phyloP scores from a whole-genome alignment of 2,329 filamentous ascomycete species.

The Alternaria atra region DNA sequence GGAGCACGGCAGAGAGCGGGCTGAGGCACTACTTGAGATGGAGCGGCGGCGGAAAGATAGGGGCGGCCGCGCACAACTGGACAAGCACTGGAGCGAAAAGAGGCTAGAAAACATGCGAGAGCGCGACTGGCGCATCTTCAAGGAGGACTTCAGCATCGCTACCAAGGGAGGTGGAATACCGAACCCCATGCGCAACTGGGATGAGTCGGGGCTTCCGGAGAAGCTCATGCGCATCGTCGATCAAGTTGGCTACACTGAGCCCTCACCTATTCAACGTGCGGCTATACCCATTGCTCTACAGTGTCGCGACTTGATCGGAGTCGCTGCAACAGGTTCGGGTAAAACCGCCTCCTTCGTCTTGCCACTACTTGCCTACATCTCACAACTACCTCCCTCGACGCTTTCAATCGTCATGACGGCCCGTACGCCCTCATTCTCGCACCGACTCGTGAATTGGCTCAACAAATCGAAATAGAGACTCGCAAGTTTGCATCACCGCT shows the following conservation, averaged over 20 bases:
- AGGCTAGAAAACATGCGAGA: slow-evolving; percentile 91
- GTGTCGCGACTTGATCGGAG: slow-evolving; percentile 94
- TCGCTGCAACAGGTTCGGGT: slow-evolving; percentile 96
- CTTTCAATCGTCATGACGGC: slow-evolving; percentile 89
- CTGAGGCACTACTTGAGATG: slow-evolving; percentile 83
- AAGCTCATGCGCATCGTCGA: slow-evolving; percentile 82
- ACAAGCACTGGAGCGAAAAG: slow-evolving; percentile 98
- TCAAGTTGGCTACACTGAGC: slow-evolving; percentile 88
- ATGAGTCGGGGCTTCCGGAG: slow-evolving; percentile 81
- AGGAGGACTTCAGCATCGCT: slow-evolving; percentile 96
- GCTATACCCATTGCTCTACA: slow-evolving; percentile 95
- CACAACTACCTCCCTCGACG: slow-evolving; percentile 85
- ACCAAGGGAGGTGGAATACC: slow-evolving; percentile 93
- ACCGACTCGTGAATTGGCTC: slow-evolving; percentile 94
- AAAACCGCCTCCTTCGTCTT: slow-evolving; percentile 97
- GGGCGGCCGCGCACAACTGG: slow-evolving; percentile 75
- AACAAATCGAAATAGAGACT: slow-evolving; percentile 95
- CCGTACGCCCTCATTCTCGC: slow-evolving; percentile 97
- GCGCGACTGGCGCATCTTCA: slow-evolving; percentile 99
- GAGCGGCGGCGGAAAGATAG: slow-evolving; percentile 80
- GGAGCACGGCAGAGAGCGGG: slow-evolving; percentile 79
- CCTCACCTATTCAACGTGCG: slow-evolving; percentile 89
- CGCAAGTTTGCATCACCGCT: slow-evolving; percentile 90
- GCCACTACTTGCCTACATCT: slow-evolving; percentile 93
- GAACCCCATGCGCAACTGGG: slow-evolving; percentile 95